These are phyloP conservation scores for Tricholoma sp. DNA, from an alignment of 768 basidiomycete genomes.

Conservation along the genomic window DNA sequence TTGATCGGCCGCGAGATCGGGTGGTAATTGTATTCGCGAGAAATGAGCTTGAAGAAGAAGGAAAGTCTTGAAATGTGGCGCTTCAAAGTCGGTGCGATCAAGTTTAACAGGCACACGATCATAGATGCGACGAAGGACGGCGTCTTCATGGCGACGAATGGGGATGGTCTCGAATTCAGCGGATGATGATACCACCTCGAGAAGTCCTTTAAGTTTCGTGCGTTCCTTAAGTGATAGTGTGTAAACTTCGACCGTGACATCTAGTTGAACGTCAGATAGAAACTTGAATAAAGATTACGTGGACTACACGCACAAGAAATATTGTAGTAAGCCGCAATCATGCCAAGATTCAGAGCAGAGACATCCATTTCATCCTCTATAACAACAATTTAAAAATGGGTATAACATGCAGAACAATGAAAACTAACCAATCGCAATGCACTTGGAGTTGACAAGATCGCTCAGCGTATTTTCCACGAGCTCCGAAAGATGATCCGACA, in stretches of 20 bases:
- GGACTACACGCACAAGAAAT: slow-evolving; percentile 64
- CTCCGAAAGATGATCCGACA: slow-evolving; percentile 95
- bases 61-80: slow-evolving; percentile 98
- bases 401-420: neutral
- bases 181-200: slow-evolving; percentile 96
- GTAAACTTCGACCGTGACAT: slow-evolving; percentile 97
- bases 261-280: slow-evolving; percentile 31
- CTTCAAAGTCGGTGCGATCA: slow-evolving; percentile 76
- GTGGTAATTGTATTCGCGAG: slow-evolving; percentile 85
- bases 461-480: slow-evolving; percentile 90
- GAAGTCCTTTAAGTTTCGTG: slow-evolving; percentile 93
- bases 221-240: slow-evolving; percentile 91
- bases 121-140: slow-evolving; percentile 82
- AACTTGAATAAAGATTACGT: neutral
- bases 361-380: slow-evolving; percentile 92
- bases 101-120: slow-evolving; percentile 97
- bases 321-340: slow-evolving; percentile 97
- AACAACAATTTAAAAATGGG: neutral
- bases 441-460: slow-evolving; percentile 92
- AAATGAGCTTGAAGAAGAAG: slow-evolving; percentile 96
- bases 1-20: slow-evolving; percentile 93
- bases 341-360: slow-evolving; percentile 88
- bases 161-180: slow-evolving; percentile 95
- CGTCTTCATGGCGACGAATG: slow-evolving; percentile 91
- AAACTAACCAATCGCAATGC: slow-evolving; percentile 76